A percentile compares a stretch with the other conserved stretches of the same genome.
Conservation (phyloP, 768 basidiomycete species). For the Boletus bicolor region DNA sequence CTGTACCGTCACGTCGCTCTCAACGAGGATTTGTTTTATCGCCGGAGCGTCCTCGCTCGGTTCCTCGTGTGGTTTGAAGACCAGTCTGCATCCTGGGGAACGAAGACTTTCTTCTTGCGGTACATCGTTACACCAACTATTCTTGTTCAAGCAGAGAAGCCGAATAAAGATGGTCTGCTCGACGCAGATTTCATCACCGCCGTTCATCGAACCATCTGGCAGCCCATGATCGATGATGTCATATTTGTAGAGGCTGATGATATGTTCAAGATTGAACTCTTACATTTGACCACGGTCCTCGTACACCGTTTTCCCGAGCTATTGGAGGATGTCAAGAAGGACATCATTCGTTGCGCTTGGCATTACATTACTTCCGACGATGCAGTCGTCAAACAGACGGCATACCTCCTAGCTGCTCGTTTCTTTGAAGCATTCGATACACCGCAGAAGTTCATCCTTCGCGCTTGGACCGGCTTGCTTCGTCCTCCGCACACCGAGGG, state of each 20-base stretch:
- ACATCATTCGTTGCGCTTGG: slow-evolving; percentile 94
- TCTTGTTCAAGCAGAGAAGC: slow-evolving; percentile 65
- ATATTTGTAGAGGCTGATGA: slow-evolving; percentile 67
- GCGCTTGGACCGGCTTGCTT: slow-evolving; percentile 88
- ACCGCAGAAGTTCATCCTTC: slow-evolving; percentile 86
- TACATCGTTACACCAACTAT: slow-evolving; percentile 86
- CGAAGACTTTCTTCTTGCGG: slow-evolving; percentile 79
- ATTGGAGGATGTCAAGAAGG: slow-evolving; percentile 81
- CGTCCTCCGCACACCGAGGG: slow-evolving; percentile 77
- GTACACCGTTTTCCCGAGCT: slow-evolving; percentile 80
- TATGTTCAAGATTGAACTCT: slow-evolving; percentile 83
- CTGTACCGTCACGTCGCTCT: slow-evolving; percentile 83
- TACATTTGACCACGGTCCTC: slow-evolving; percentile 85
- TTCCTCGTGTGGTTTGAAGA: slow-evolving; percentile 86
- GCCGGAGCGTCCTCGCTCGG: slow-evolving; percentile 78
- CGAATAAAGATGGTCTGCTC: slow-evolving; percentile 57
- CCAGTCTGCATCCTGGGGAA: slow-evolving; percentile 55
- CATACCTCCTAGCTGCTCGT: slow-evolving; percentile 84
- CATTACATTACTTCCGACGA: slow-evolving; percentile 83
- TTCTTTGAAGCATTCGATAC: slow-evolving; percentile 90
- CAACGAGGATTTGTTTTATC: slow-evolving; percentile 62
- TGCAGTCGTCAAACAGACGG: slow-evolving; percentile 87
- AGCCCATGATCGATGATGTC: slow-evolving; percentile 58
- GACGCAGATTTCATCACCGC: slow-evolving; percentile 67
- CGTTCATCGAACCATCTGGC: slow-evolving; percentile 78